Evolutionary conservation across 2,329 filamentous ascomycete species (phyloP).

Genomic region (Sarocladiaceae sp.): DNA sequence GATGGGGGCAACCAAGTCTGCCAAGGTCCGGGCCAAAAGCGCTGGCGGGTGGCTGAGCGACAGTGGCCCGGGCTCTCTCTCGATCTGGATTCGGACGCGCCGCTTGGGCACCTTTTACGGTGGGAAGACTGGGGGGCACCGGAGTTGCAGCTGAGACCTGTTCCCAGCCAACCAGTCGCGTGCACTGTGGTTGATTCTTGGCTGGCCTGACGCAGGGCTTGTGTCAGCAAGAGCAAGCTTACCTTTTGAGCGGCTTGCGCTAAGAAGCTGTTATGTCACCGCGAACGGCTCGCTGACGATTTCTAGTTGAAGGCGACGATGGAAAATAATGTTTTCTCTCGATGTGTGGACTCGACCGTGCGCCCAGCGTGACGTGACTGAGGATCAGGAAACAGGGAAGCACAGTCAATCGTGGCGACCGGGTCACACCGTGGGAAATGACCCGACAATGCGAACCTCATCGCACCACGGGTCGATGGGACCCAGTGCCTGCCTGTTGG

Average conservation of each 20-base stretch:
- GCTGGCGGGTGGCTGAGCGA: not conserved
- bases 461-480: not conserved
- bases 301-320: no score
- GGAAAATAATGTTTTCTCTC: no score
- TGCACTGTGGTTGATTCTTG: not conserved
- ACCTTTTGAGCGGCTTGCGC: no score
- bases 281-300: no score
- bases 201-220: constrained; percentile 5
- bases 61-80: not conserved
- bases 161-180: not conserved
- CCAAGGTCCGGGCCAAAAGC: not conserved
- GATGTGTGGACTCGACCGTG: not conserved
- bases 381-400: not conserved
- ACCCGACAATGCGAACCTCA: not conserved
- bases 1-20: not conserved
- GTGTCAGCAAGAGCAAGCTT: constrained; percentile 8
- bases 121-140: not conserved
- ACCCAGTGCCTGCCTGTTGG: no score
- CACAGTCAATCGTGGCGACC: not conserved
- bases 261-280: no score
- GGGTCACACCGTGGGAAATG: constrained; percentile 3
- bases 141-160: not conserved
- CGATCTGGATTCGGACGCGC: not conserved
- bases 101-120: not conserved
- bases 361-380: not conserved